Evolutionary conservation across 2,329 filamentous ascomycete species (phyloP).

Genomic region (Sporothrix pallida): DNA sequence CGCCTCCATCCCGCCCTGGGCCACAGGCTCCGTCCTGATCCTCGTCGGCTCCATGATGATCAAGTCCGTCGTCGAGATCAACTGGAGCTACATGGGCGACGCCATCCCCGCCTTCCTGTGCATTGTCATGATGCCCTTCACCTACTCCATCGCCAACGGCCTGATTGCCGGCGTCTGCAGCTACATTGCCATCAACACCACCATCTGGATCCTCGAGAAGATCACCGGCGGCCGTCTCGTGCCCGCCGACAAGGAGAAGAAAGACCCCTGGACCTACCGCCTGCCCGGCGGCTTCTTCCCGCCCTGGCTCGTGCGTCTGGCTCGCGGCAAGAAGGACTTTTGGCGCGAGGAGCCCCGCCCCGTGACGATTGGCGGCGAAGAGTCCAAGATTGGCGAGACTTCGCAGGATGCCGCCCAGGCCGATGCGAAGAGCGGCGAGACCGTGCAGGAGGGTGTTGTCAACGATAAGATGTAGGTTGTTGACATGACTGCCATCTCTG

Average conservation of each 20-base stretch:
- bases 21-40: slow-evolving; percentile 74
- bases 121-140: slow-evolving; percentile 76
- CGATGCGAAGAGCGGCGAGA: background rate
- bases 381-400: background rate
- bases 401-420: background rate
- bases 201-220: slow-evolving; percentile 54
- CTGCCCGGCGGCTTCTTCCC: slow-evolving; percentile 77
- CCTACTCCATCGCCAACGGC: slow-evolving; percentile 78
- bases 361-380: background rate
- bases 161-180: slow-evolving; percentile 69
- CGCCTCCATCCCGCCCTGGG: slow-evolving; percentile 78
- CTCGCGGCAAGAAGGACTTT: slow-evolving; percentile 73
- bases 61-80: slow-evolving; percentile 56
- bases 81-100: slow-evolving; percentile 78
- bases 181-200: slow-evolving; percentile 56
- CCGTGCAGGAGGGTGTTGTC: background rate
- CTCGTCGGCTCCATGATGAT: slow-evolving; percentile 79
- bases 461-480: slow-evolving; percentile 8
- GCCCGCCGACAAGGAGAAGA: slow-evolving; percentile 64
- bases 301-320: slow-evolving; percentile 70
- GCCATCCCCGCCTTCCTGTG: slow-evolving; percentile 77
- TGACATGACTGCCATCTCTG: background rate
- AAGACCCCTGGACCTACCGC: slow-evolving; percentile 65
- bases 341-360: slow-evolving; percentile 56
- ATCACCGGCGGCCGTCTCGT: slow-evolving; percentile 52